phyloP scores from a whole-genome alignment of 129 eudicot species.

The Helichrysum umbraculigerum region DNA sequence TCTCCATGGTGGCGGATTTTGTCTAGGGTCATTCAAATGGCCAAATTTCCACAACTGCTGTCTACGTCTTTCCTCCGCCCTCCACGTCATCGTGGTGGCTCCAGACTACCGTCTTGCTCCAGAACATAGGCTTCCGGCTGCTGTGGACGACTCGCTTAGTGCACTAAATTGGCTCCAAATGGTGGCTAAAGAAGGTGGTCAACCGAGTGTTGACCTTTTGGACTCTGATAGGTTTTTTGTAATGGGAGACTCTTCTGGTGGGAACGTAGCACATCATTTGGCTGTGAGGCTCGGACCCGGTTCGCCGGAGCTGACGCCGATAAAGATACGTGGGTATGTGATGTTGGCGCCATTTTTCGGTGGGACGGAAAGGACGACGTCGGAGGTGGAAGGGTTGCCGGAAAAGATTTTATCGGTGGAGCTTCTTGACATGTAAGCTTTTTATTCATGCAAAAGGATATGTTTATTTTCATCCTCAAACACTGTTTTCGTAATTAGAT shows the following conservation, averaged over 20 bases:
- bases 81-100: slow-evolving; percentile 58
- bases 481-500: slow-evolving; percentile 17
- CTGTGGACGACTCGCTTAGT: slow-evolving; percentile 49
- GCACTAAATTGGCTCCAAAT: slow-evolving; percentile 60
- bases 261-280: slow-evolving; percentile 78
- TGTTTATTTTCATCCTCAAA: slow-evolving; percentile 16
- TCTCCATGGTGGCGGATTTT: slow-evolving; percentile 89
- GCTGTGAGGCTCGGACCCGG: slow-evolving; percentile 67
- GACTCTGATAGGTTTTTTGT: slow-evolving; percentile 62
- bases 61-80: slow-evolving; percentile 60
- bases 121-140: slow-evolving; percentile 85
- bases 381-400: slow-evolving; percentile 66
- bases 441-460: too few relatives aligned
- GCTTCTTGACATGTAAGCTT: slow-evolving; percentile 71
- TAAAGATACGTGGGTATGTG: slow-evolving; percentile 68
- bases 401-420: slow-evolving; percentile 54
- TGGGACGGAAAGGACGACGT: slow-evolving; percentile 66
- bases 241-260: slow-evolving; percentile 89
- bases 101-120: slow-evolving; percentile 96
- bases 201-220: slow-evolving; percentile 43
- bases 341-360: slow-evolving; percentile 89
- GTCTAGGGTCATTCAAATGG: slow-evolving; percentile 74
- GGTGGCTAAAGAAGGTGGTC: slow-evolving; percentile 17
- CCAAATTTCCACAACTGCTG: slow-evolving; percentile 69
- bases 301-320: slow-evolving; percentile 52